Evolutionary conservation across 306 rosid species (phyloP), one percentile per base, ranked within the genome.

Genomic region (Acacia acuminata): DNA sequence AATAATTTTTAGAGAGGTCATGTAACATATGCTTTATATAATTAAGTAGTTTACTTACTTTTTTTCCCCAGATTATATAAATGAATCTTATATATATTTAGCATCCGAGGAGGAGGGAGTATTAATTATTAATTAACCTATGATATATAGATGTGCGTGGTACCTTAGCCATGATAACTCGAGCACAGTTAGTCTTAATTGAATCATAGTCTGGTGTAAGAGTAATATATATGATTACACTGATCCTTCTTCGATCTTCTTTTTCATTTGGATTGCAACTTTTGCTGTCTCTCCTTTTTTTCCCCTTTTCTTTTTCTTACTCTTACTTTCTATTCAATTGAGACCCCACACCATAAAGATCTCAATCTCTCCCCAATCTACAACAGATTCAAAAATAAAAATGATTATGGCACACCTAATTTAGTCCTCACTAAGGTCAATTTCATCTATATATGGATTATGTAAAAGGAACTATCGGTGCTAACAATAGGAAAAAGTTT

Each of bases 301-400:
- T 56, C 70, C 56, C 24, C 13, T 43, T 81, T 74, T 13, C 67
- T 74, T 74, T 81, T 42, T 14, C 65, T 2, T 24, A 3, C 34
- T 25, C 67, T 61, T 13, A 12, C 38, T 61, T 24, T 75, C 75
- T 51, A 75, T 75, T 67, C 61, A 67, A 53, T 58, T 66, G 50
- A 67, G 84, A 67, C 76, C 76, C 80, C 76, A 67, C 76, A 4
- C 27, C 14, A 20, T 68, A 43, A 43, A 77, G 17, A 50, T 32
- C 75, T 42, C 50, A 66, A 48, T 67, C 66, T 45, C 71, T 30
- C n/a, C 81, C 43, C 80, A 42, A 1, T 24, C 3, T 20, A 0
- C 63, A 40, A 5, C 43, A 51, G 61, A 77, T 47, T 56, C 8
- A 34, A 16, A 48, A 20, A n/a, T 4, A 48, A 48, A 20, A 48